Evolutionary conservation across 139 green algal species (phyloP), one percentile per base, ranked within the genome.

Genomic region (Coccomyxa sp.): DNA sequence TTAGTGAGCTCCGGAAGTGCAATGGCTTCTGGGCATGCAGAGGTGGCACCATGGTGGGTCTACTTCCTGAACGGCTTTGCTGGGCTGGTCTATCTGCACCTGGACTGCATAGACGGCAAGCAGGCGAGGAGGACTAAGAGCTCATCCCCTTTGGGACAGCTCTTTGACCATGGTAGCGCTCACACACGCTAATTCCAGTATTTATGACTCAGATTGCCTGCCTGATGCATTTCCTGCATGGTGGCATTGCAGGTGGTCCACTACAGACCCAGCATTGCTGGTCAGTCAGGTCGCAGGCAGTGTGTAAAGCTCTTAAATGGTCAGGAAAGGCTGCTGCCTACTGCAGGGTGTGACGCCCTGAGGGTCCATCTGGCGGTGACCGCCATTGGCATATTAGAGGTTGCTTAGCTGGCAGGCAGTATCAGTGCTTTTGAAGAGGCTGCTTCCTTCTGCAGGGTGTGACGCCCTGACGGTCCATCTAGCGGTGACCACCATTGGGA

Each of bases 71-170:
- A 70, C 58, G 86, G 74, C 33, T 70, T 77, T 12, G 73, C 82
- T 2, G 41, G 80, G 0, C 82, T 94, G 36, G 73, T 86, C 36
- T 95, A 94, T 68, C 75, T 95, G 70, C 95, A 96, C 72, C 88
- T 98, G 79, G 96, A 99, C 88, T 94, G 89, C 79, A 86, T 99
- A 33, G 95, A 99, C 58, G 93, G 94, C 82, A 97, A 97, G 85
- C 96, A 99, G 75, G 96, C 96, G 4, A 86, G 96, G 10, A 87
- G 95, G 9, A 99, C 96, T 2, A 80, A 85, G 29, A 94, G 86
- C 29, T 96, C 90, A 55, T 95, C 89, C 0, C 95, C 96, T 0
- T 84, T 99, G 35, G 96, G 96, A 0, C 95, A 98, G 86, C 88
- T 99, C 8, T 98, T 99, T 84, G 96, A 99, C 83, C 96, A 99